Evolutionary conservation across 192 early-diverging fungal species (phyloP).

Genomic region (Dispira simplex): DNA sequence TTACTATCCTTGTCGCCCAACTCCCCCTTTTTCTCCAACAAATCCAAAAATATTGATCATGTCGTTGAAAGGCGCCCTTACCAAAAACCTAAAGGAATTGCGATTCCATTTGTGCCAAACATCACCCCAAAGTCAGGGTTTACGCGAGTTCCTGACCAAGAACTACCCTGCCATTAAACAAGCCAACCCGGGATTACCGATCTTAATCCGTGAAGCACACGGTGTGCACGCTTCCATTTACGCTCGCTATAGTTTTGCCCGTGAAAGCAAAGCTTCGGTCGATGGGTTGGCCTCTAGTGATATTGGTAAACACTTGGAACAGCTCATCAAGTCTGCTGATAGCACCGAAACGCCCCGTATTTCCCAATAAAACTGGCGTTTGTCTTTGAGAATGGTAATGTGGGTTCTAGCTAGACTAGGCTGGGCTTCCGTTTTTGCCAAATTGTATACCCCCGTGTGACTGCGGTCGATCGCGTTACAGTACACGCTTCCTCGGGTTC

Average conservation of each 20-base stretch:
- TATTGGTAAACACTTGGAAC: constrained; percentile 52
- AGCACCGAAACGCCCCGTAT: not conserved
- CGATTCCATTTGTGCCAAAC: constrained; percentile 82
- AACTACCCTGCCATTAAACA: constrained; percentile 69
- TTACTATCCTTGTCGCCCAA: too few species aligned
- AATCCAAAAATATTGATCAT: not conserved
- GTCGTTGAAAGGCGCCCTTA: constrained; percentile 18
- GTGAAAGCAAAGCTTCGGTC: constrained; percentile 61
- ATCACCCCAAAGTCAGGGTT: constrained; percentile 54
- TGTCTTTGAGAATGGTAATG: too few species aligned
- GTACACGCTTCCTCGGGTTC: not conserved
- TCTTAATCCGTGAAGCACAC: constrained; percentile 77
- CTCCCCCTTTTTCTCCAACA: not conserved
- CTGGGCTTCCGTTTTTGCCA: not conserved
- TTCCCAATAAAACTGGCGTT: not conserved
- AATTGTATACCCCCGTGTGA: not conserved
- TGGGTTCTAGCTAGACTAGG: not conserved
- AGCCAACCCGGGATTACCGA: constrained; percentile 75
- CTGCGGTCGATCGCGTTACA: not conserved
- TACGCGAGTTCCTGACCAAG: constrained; percentile 69
- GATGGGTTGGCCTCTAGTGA: constrained; percentile 55
- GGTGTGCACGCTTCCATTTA: constrained; percentile 74
- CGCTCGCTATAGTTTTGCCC: constrained; percentile 75
- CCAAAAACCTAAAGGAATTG: constrained; percentile 69
- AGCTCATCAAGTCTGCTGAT: constrained; percentile 28